These are phyloP conservation scores for Capsella rubella DNA, from an alignment of 441 rosid genomes.

Conservation along the genomic window DNA sequence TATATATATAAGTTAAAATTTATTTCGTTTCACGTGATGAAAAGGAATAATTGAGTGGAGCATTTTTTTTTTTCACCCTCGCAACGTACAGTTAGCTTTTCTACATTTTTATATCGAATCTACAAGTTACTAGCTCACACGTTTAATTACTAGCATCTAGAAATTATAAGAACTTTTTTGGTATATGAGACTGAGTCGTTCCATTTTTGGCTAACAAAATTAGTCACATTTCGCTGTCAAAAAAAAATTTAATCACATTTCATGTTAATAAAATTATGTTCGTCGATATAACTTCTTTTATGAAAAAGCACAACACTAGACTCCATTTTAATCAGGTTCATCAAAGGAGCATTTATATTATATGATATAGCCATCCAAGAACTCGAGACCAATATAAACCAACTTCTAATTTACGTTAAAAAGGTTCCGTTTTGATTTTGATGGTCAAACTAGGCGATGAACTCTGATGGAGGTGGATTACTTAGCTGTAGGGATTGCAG, in stretches of 20 bases:
- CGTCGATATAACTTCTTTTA: not conserved
- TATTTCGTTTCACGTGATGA: constrained; percentile 35
- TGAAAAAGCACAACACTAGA: not conserved
- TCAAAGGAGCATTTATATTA: not conserved
- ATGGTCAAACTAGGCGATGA: constrained; percentile 25
- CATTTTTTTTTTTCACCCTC: constrained; percentile 7
- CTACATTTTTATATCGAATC: not conserved
- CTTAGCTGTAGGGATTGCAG: constrained; percentile 31
- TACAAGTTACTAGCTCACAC: not conserved
- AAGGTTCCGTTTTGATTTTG: not conserved
- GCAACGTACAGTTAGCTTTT: constrained; percentile 11
- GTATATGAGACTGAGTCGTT: not conserved
- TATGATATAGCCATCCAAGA: not conserved
- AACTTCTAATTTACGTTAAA: not conserved
- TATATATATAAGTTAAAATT: not conserved
- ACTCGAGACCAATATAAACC: not conserved
- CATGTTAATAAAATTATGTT: not conserved
- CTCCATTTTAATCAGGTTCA: not conserved
- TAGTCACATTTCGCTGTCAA: not conserved
- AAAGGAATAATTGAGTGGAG: constrained; percentile 33
- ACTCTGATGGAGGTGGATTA: constrained; percentile 25
- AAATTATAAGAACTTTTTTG: not conserved
- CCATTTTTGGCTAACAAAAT: not conserved
- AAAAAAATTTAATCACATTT: not conserved
- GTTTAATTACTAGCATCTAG: not conserved